phyloP scores from a whole-genome alignment of 2,329 filamentous ascomycete species.

The Sclerotinia subarctica region DNA sequence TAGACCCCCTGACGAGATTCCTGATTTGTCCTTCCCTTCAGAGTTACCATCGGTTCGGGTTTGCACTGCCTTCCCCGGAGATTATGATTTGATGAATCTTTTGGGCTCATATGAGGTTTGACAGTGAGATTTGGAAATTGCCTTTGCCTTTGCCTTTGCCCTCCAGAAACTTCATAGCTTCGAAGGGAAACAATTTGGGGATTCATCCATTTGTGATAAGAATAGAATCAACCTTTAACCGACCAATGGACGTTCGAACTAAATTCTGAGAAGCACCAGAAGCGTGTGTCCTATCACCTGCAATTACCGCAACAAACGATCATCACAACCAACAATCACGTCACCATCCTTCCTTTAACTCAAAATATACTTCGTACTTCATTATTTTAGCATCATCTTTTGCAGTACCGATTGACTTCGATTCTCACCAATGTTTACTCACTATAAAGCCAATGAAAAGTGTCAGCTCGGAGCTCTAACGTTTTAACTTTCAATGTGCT shows the following conservation, averaged over 20 bases:
- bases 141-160: background rate
- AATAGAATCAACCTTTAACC: background rate
- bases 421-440: background rate
- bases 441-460: background rate
- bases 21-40: background rate
- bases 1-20: conserved; percentile 10
- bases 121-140: background rate
- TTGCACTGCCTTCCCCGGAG: conserved; percentile 1
- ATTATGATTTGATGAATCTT: background rate
- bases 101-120: background rate
- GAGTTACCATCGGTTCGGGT: conserved; percentile 13
- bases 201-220: background rate
- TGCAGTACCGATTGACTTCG: background rate
- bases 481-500: background rate
- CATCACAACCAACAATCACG: background rate
- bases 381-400: background rate
- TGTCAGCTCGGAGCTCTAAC: background rate
- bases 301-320: background rate
- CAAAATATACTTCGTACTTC: background rate
- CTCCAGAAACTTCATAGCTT: background rate
- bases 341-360: conserved; percentile 1
- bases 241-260: background rate
- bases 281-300: background rate
- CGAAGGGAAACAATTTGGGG: background rate
- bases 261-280: background rate